Percentiles rank a stretch among this genome's conserved stretches.
Conservation (phyloP, 1,284 basidiomycete species). For the Binderoboletus segoi region DNA sequence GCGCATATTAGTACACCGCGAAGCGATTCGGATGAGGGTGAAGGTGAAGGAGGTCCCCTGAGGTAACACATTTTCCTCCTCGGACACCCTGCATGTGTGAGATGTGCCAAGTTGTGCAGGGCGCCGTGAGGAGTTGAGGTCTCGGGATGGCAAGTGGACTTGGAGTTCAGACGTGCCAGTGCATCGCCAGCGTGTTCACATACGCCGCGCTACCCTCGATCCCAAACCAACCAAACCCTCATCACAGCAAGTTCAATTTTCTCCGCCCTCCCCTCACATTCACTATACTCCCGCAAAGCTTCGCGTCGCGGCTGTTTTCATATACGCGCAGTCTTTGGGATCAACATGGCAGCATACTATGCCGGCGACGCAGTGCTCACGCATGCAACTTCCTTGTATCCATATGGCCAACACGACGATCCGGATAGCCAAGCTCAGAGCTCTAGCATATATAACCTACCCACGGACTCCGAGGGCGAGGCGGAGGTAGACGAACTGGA, state of each 20-base stretch:
- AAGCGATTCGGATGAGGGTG: neutral
- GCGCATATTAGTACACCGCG: neutral
- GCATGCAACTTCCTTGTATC: slow-evolving; percentile 36
- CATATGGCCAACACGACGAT: slow-evolving; percentile 32
- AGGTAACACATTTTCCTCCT: neutral
- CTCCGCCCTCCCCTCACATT: slow-evolving; percentile 4
- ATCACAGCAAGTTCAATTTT: slow-evolving; percentile 18
- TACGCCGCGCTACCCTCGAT: slow-evolving; percentile 28
- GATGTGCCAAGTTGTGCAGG: neutral
- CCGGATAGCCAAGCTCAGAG: slow-evolving; percentile 25
- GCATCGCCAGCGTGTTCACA: slow-evolving; percentile 26
- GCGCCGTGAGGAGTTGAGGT: slow-evolving; percentile 14
- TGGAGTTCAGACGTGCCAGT: slow-evolving; percentile 13
- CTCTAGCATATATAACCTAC: slow-evolving; percentile 35
- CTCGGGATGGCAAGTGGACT: slow-evolving; percentile 25
- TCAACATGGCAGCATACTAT: slow-evolving; percentile 36
- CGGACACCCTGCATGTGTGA: neutral
- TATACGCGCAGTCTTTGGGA: slow-evolving; percentile 10
- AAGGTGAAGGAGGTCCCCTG: neutral
- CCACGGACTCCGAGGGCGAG: slow-evolving; percentile 44
- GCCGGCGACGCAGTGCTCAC: slow-evolving; percentile 31
- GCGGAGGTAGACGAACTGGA: slow-evolving; percentile 66
- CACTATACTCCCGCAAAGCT: slow-evolving; percentile 1
- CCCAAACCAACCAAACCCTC: slow-evolving; percentile 17
- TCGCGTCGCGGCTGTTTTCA: slow-evolving; percentile 9